Conservation (phyloP, 345 rosid genomes). For the Reutealis trisperma region DNA sequence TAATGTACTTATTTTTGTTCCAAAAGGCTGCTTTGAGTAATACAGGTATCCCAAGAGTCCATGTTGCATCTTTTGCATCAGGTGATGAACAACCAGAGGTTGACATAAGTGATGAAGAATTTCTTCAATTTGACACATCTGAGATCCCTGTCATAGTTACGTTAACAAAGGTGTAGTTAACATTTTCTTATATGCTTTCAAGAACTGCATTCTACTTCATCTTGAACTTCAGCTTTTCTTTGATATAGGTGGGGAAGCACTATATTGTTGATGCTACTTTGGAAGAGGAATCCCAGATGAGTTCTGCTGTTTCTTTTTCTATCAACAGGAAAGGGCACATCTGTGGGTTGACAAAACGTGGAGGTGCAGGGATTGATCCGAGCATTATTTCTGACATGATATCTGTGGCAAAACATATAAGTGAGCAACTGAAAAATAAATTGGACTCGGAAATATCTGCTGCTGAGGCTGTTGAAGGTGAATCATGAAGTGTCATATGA, state of each 20-base stretch:
- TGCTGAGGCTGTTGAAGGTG: conserved; percentile 59
- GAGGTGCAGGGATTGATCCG: conserved; percentile 84
- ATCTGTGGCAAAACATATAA: conserved; percentile 69
- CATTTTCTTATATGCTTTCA: background rate
- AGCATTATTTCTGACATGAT: conserved; percentile 84
- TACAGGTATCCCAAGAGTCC: conserved; percentile 81
- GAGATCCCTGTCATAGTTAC: conserved; percentile 72
- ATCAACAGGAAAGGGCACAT: conserved; percentile 67
- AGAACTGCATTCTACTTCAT: background rate
- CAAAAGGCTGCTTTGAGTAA: conserved; percentile 90
- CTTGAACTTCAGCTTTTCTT: background rate
- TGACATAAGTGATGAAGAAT: conserved; percentile 93
- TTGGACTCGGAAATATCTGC: conserved; percentile 76
- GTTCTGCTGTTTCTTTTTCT: conserved; percentile 81
- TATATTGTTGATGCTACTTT: conserved; percentile 85
- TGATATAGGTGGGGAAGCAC: conserved; percentile 64
- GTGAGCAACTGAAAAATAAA: conserved; percentile 59
- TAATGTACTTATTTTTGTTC: conserved; percentile 8
- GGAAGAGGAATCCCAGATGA: conserved; percentile 96
- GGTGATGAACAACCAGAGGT: conserved; percentile 84
- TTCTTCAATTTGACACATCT: conserved; percentile 82
- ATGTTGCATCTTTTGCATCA: conserved; percentile 52
- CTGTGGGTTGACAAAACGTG: conserved; percentile 77
- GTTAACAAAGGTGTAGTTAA: conserved; percentile 58
- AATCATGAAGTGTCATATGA: conserved; percentile 10